Conservation (phyloP, 257 asterid species). For the Perilla frutescens region DNA sequence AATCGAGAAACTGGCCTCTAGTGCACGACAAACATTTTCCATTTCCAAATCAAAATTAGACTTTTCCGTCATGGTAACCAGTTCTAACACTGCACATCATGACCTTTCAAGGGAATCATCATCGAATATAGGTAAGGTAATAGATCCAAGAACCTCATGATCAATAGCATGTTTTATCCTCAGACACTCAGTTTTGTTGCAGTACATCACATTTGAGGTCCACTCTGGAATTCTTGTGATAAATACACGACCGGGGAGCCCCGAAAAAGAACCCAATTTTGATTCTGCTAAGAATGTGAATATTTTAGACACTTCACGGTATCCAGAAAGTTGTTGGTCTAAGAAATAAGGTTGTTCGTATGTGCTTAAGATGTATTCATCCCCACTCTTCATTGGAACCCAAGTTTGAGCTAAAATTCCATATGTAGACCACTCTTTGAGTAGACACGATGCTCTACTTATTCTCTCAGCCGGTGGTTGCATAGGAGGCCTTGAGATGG, state of each 20-base stretch:
- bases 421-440: conserved; percentile 59
- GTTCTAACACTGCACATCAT: conserved; percentile 80
- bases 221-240: conserved; percentile 77
- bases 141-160: conserved; percentile 72
- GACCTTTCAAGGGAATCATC: conserved; percentile 46
- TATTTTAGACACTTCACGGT: conserved; percentile 75
- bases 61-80: conserved; percentile 60
- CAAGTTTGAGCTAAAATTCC: conserved; percentile 78
- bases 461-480: conserved; percentile 58
- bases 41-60: conserved; percentile 64
- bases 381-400: conserved; percentile 68
- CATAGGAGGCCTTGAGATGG: conserved; percentile 54
- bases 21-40: conserved; percentile 56
- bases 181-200: conserved; percentile 63
- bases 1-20: conserved; percentile 54
- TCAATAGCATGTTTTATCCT: conserved; percentile 63
- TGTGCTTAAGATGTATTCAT: conserved; percentile 65
- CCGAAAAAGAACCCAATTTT: conserved; percentile 53
- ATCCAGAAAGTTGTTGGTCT: conserved; percentile 69
- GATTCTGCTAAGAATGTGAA: conserved; percentile 66
- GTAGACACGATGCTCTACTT: conserved; percentile 64
- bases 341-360: conserved; percentile 70
- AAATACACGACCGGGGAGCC: conserved; percentile 94
- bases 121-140: conserved; percentile 75
- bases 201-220: conserved; percentile 79